Evolutionary conservation across 2,329 filamentous ascomycete genomes (phyloP).

Genomic region (Teratosphaeria destructans): DNA sequence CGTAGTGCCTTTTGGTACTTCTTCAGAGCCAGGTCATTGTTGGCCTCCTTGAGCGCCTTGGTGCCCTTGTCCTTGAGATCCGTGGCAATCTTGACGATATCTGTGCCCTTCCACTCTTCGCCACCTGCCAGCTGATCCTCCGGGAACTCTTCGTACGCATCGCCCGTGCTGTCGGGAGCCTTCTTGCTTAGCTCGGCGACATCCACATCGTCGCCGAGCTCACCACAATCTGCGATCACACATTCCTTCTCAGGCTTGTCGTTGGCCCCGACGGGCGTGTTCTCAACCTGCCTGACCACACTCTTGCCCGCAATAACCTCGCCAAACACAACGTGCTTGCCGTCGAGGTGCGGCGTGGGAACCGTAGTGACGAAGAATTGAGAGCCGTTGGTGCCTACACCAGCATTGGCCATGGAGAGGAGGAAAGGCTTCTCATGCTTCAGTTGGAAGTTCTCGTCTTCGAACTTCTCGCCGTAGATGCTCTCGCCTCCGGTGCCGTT

Average conservation of each 20-base stretch:
- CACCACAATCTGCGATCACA: conserved; percentile 70
- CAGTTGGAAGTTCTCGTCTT: conserved; percentile 86
- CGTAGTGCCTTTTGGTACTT: conserved; percentile 93
- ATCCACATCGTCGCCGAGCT: conserved; percentile 60
- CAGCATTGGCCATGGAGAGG: conserved; percentile 95
- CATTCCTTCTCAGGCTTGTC: conserved; percentile 72
- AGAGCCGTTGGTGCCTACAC: conserved; percentile 86
- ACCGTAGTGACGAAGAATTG: conserved; percentile 98
- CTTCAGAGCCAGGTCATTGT: conserved; percentile 60
- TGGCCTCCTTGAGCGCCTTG: conserved; percentile 74
- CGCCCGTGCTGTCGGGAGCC: conserved; percentile 68
- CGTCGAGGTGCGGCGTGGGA: conserved; percentile 84
- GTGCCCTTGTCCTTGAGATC: conserved; percentile 90
- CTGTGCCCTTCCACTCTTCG: conserved; percentile 52
- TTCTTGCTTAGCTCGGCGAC: conserved; percentile 58
- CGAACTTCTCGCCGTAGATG: conserved; percentile 95
- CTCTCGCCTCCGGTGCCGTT: conserved; percentile 94
- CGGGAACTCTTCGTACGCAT: conserved; percentile 91
- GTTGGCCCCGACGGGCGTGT: conserved; percentile 58
- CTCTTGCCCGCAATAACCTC: conserved; percentile 90
- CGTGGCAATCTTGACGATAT: conserved; percentile 66
- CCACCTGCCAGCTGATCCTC: conserved; percentile 57
- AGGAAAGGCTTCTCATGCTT: conserved; percentile 92
- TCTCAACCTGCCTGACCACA: conserved; percentile 81
- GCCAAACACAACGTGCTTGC: conserved; percentile 96